Evolutionary conservation across 441 rosid genomes (phyloP), one percentile per base, ranked within the genome.

Genomic region (Biscutella laevigata): DNA sequence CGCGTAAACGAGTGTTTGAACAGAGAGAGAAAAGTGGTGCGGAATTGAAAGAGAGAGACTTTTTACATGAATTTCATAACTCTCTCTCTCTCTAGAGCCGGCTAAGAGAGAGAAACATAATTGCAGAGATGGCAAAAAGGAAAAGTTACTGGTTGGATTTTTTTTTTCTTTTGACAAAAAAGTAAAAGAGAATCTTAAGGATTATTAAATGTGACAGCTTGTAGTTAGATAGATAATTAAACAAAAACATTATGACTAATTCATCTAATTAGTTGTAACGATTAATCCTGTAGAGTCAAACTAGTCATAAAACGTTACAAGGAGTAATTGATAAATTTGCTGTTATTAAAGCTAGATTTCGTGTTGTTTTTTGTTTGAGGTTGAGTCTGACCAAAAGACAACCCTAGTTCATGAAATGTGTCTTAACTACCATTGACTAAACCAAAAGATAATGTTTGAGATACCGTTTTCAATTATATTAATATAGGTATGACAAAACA

Each of bases 111-210:
- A 44, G 17, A 25, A n/a, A 53, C 16, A 24, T 24, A 43, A 66
- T 17, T 44, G 20, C 22, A 34, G 41, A 35, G 7, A 27, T 4
- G 9, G 30, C 0, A 4, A 36, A 20, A 58, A 65, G 38, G 2
- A 32, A 66, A 53, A 39, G 51, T 66, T 49, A 44, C 35, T 3
- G 0, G 0, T 49, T 29, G 44, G 48, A 40, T 21, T 3, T 44
- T 66, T 66, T 38, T 34, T 22, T 45, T 66, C n/a, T n/a, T 49
- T 30, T 30, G 26, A 30, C 36, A 28, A 8, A 37, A 35, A 59
- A 37, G 30, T 34, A 20, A 57, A 43, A n/a, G 53, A 66, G 60
- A 59, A 66, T 66, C 43, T 58, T 45, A 53, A 44, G 61, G n/a
- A n/a, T n/a, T 53, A 46, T 46, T 59, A 5, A 52, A 13, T 32